phyloP scores from a whole-genome alignment of 148 eudicot genomes.

The Simmondsia chinensis region DNA sequence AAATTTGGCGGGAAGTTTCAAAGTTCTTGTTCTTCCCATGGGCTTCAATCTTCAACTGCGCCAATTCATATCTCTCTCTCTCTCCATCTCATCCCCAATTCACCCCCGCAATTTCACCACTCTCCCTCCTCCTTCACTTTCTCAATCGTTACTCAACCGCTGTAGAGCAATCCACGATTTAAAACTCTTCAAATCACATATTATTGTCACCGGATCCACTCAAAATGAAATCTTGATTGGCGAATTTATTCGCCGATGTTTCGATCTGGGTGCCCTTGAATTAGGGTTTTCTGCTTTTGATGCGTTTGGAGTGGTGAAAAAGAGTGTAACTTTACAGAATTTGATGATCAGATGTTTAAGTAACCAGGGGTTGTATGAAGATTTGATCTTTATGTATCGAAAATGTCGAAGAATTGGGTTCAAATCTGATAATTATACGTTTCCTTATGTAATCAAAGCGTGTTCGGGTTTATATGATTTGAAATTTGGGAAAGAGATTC shows the following conservation, averaged over 20 bases:
- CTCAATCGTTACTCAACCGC: constrained; percentile 13
- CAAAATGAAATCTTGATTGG: constrained; percentile 15
- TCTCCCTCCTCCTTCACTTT: constrained; percentile 3
- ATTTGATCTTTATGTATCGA: constrained; percentile 32
- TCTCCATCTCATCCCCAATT: neutral
- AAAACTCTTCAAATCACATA: constrained; percentile 26
- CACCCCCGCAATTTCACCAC: constrained; percentile 2
- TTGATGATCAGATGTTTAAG: constrained; percentile 30
- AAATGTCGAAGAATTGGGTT: constrained; percentile 29
- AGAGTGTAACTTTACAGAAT: constrained; percentile 43
- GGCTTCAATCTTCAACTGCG: constrained; percentile 7
- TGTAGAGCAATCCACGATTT: constrained; percentile 24
- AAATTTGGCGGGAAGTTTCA: too few relatives aligned
- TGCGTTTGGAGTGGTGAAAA: constrained; percentile 10
- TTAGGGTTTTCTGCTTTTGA: constrained; percentile 30
- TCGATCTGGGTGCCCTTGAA: constrained; percentile 36
- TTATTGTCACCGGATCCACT: constrained; percentile 30
- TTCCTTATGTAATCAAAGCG: constrained; percentile 62
- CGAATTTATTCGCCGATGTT: constrained; percentile 31
- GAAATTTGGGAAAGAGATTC: constrained; percentile 29
- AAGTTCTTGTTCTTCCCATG: too few relatives aligned
- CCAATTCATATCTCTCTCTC: neutral
- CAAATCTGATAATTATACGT: constrained; percentile 44
- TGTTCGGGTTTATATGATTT: constrained; percentile 31
- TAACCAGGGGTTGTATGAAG: constrained; percentile 33